These are phyloP conservation scores for Psilocybe cyanescens DNA, from an alignment of 768 basidiomycete species.

Conservation along the genomic window DNA sequence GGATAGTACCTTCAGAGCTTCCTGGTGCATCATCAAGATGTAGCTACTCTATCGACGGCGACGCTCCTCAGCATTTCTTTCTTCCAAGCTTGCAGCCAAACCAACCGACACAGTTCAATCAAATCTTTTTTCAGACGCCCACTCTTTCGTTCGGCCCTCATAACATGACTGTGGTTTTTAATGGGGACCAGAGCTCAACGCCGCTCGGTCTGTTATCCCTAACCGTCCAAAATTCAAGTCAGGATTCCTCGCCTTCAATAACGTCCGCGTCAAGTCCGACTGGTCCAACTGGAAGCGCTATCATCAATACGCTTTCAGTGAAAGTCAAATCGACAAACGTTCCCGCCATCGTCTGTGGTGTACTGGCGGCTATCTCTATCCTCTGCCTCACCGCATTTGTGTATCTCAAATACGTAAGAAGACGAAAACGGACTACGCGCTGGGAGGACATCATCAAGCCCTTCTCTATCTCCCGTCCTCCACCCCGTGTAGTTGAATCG, in stretches of 20 bases:
- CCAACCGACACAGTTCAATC: slow-evolving; percentile 17
- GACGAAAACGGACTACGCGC: neutral
- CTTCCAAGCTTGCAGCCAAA: slow-evolving; percentile 15
- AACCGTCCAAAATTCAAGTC: slow-evolving; percentile 19
- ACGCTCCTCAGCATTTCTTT: slow-evolving; percentile 11
- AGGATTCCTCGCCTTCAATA: neutral
- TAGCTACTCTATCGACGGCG: slow-evolving; percentile 27
- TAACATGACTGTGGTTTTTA: slow-evolving; percentile 21
- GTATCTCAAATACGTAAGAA: slow-evolving; percentile 7
- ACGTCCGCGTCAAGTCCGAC: neutral
- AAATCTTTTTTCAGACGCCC: slow-evolving; percentile 23
- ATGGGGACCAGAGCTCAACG: slow-evolving; percentile 19
- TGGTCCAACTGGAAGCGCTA: neutral
- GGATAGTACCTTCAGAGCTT: slow-evolving; percentile 22
- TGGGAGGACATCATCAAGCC: neutral
- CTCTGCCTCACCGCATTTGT: slow-evolving; percentile 15
- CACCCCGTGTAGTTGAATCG: slow-evolving; percentile 4
- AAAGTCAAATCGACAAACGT: slow-evolving; percentile 6
- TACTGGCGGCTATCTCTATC: slow-evolving; percentile 14
- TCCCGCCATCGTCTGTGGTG: slow-evolving; percentile 16
- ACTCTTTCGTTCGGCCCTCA: slow-evolving; percentile 21
- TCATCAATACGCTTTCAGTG: neutral
- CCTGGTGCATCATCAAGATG: slow-evolving; percentile 15
- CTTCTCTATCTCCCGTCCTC: neutral
- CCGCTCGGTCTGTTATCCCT: slow-evolving; percentile 25